phyloP scores from a whole-genome alignment of 108 stramenopile species.

The Mayamaea pseudoterrestris region DNA sequence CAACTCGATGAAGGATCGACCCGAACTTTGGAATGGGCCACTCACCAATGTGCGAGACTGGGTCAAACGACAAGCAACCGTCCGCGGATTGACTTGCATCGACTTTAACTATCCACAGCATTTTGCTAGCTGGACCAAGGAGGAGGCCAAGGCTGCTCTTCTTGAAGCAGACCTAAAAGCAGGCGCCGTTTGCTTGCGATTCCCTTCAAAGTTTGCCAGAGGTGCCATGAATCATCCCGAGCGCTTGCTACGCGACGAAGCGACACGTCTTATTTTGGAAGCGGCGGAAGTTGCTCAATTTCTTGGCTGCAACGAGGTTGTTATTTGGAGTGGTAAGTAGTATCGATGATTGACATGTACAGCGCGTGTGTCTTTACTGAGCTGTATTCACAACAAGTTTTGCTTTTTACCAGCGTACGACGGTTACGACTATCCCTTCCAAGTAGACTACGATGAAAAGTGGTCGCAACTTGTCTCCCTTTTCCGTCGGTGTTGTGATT shows the following conservation, averaged over 20 bases:
- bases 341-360: too few species aligned
- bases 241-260: conserved; percentile 36
- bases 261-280: conserved; percentile 60
- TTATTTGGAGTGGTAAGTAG: too few species aligned
- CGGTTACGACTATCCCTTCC: conserved; percentile 83
- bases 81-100: conserved; percentile 61
- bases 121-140: conserved; percentile 30
- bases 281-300: conserved; percentile 48
- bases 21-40: conserved; percentile 26
- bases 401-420: conserved; percentile 76
- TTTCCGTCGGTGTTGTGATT: conserved; percentile 75
- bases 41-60: conserved; percentile 26
- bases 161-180: conserved; percentile 49
- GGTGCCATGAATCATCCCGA: conserved; percentile 81
- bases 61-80: conserved; percentile 50
- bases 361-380: too few species aligned
- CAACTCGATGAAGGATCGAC: conserved; percentile 81
- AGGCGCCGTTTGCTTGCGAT: conserved; percentile 77
- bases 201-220: conserved; percentile 62
- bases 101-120: conserved; percentile 89
- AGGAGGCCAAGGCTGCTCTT: conserved; percentile 42
- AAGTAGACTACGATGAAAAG: conserved; percentile 61
- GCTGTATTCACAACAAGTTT: too few species aligned
- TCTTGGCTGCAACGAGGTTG: conserved; percentile 62
- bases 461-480: conserved; percentile 65